Evolutionary conservation across 495 filamentous ascomycete genomes (phyloP).

Genomic region (Viridothelium virens): DNA sequence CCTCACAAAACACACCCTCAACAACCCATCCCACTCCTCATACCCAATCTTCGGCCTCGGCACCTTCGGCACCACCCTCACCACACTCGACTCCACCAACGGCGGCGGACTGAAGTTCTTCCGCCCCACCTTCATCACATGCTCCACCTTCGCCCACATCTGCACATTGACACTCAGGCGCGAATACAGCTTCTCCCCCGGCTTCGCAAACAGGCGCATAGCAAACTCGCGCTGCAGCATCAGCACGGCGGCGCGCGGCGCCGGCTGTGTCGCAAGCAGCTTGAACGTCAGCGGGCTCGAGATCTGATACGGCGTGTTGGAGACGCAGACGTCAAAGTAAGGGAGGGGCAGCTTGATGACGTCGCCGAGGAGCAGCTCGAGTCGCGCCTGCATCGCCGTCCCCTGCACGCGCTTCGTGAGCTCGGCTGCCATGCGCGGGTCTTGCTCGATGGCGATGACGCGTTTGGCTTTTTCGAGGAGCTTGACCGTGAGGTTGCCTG

Average conservation of each 20-base stretch:
- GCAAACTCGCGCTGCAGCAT: slow-evolving; percentile 86
- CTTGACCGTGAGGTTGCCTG: slow-evolving; percentile 80
- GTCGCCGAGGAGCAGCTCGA: slow-evolving; percentile 83
- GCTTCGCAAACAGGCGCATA: slow-evolving; percentile 64
- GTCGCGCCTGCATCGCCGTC: slow-evolving; percentile 65
- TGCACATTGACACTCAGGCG: slow-evolving; percentile 85
- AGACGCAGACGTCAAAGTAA: slow-evolving; percentile 84
- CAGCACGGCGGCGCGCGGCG: slow-evolving; percentile 70
- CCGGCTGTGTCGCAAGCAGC: slow-evolving; percentile 68
- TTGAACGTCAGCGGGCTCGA: slow-evolving; percentile 89
- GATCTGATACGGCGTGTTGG: slow-evolving; percentile 94
- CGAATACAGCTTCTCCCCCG: slow-evolving; percentile 77
- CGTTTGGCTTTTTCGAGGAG: slow-evolving; percentile 82
- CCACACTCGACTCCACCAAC: slow-evolving; percentile 78
- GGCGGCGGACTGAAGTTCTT: slow-evolving; percentile 96
- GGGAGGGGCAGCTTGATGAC: slow-evolving; percentile 87
- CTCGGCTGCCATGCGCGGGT: slow-evolving; percentile 94
- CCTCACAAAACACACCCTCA: slow-evolving; percentile 74
- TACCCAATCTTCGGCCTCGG: slow-evolving; percentile 80
- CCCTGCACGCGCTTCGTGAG: slow-evolving; percentile 90
- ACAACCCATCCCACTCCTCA: slow-evolving; percentile 88
- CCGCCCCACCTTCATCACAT: slow-evolving; percentile 86
- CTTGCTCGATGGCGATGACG: slow-evolving; percentile 84
- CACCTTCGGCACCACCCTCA: slow-evolving; percentile 66
- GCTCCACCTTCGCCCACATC: slow-evolving; percentile 82